Evolutionary conservation across 495 filamentous ascomycete species (phyloP).

Genomic region (Ramalina peruviana): DNA sequence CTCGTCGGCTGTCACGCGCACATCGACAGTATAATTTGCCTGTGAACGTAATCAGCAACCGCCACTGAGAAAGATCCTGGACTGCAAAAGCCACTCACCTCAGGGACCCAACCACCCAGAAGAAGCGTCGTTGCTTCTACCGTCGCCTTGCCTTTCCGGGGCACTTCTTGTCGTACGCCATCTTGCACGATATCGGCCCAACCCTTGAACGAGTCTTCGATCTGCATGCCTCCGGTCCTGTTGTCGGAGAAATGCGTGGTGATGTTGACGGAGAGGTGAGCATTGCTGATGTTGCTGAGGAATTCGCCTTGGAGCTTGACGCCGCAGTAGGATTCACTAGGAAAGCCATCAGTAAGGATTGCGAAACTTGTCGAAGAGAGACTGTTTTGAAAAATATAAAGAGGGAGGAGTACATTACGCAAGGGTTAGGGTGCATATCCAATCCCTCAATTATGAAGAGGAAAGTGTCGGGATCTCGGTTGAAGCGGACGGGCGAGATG

Average conservation of each 20-base stretch:
- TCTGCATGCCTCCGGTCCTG: slow-evolving; percentile 1
- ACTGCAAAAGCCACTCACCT: not conserved
- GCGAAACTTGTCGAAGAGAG: not conserved
- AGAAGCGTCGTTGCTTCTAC: not conserved
- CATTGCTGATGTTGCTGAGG: not conserved
- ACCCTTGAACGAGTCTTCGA: slow-evolving; percentile 8
- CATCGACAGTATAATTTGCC: slow-evolving; percentile 2
- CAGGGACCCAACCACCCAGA: slow-evolving; percentile 3
- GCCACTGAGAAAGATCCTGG: no score
- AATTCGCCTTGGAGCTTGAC: slow-evolving; percentile 6
- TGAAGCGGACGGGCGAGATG: slow-evolving; percentile 2
- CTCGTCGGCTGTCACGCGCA: not conserved
- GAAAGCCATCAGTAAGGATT: no score
- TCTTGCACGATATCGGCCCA: slow-evolving; percentile 9
- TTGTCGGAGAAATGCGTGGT: slow-evolving; percentile 1
- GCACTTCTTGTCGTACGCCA: not conserved
- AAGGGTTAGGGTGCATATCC: slow-evolving; percentile 9
- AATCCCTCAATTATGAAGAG: not conserved
- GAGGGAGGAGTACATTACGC: slow-evolving; percentile 1
- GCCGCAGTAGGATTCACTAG: slow-evolving; percentile 9
- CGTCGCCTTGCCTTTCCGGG: slow-evolving; percentile 1
- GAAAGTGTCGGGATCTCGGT: not conserved
- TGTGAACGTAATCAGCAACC: not conserved
- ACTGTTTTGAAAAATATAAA: not conserved
- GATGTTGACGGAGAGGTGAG: slow-evolving; percentile 7